phyloP scores from a whole-genome alignment of 495 filamentous ascomycete species.

The Penicillium paradoxum region DNA sequence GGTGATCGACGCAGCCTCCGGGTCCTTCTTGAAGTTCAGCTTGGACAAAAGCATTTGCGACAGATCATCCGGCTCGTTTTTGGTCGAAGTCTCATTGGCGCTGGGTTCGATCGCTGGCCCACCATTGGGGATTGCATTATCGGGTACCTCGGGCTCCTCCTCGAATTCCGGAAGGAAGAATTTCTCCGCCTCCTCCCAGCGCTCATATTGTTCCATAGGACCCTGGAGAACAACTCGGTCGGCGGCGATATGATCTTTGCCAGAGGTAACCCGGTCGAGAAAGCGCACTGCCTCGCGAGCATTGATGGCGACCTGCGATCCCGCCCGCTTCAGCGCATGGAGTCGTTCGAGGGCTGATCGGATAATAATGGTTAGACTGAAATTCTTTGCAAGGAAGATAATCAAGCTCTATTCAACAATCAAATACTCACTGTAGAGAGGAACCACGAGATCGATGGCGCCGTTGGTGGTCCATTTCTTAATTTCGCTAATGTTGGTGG shows the following conservation, averaged over 20 bases:
- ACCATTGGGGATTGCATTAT: slow-evolving; percentile 17
- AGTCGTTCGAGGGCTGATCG: slow-evolving; percentile 51
- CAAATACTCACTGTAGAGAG: slow-evolving; percentile 56
- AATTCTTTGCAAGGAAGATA: not conserved
- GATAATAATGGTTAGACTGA: slow-evolving; percentile 14
- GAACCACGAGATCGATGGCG: slow-evolving; percentile 61
- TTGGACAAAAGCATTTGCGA: slow-evolving; percentile 50
- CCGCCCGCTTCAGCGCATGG: slow-evolving; percentile 53
- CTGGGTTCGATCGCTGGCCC: slow-evolving; percentile 15
- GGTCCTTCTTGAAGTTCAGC: slow-evolving; percentile 47
- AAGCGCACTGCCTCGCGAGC: slow-evolving; percentile 60
- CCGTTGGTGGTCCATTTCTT: slow-evolving; percentile 64
- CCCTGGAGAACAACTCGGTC: slow-evolving; percentile 50
- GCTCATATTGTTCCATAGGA: slow-evolving; percentile 53
- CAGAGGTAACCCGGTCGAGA: slow-evolving; percentile 59
- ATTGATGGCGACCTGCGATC: slow-evolving; percentile 52
- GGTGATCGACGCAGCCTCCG: slow-evolving; percentile 44
- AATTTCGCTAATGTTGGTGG: slow-evolving; percentile 63
- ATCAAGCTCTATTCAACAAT: not conserved
- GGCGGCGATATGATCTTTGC: slow-evolving; percentile 45
- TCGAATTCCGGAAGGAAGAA: slow-evolving; percentile 53
- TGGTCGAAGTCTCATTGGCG: slow-evolving; percentile 8
- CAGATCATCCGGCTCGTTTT: slow-evolving; percentile 34
- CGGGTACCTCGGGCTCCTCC: slow-evolving; percentile 33
- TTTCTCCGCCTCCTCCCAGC: slow-evolving; percentile 59